Base-by-base conservation (phyloP, 169 alveolate genomes). In the Eimeria mitis region DNA sequence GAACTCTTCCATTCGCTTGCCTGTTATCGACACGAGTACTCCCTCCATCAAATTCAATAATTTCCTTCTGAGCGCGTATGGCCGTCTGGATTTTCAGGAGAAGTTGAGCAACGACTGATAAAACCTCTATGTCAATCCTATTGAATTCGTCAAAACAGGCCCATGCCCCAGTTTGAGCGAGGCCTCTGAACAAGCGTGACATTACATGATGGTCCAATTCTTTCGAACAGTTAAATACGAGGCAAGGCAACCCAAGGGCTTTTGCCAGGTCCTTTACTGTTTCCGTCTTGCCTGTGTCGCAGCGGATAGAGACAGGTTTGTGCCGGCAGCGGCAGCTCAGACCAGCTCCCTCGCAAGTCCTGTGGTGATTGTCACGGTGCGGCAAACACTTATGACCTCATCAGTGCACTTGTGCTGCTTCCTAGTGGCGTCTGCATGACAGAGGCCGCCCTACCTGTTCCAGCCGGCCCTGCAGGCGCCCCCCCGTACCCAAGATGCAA, bases 141-240 rank as follows among this genome's bases (percentile, higher is more conserved):
- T 99, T 99, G 97, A 99, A 99, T 97, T 99, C 99, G 97, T 99
- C 99, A 96, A 99, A 98, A 94, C 99, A 99, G 76, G 99, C 99
- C 99, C 99, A 99, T n/a, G 99, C 99, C 63, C 99, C 99, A 42
- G 99, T 97, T 56, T 99, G 98, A 1, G 99, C 99, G 65, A 99
- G 98, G 49, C 99, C 99, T 94, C 98, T 98, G 98, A 98, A 98
- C 96, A 98, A 98, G 95, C 99, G 99, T 73, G 99, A 99, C 99
- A 98, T 98, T 73, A 97, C 96, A 49, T 85, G 56, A 89, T 83
- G 95, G 96, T 99, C 99, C 99, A 99, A 97, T 96, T 98, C 99
- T 89, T 98, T 99, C 49, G 99, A 98, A 89, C 99, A 99, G 97
- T 98, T 98, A 97, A 99, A 99, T 59, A 99, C 99, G 79, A 98